Evolutionary conservation across 2,329 filamentous ascomycete species (phyloP), one percentile per base, ranked within the genome.

Genomic region (Orbilia brochopaga): DNA sequence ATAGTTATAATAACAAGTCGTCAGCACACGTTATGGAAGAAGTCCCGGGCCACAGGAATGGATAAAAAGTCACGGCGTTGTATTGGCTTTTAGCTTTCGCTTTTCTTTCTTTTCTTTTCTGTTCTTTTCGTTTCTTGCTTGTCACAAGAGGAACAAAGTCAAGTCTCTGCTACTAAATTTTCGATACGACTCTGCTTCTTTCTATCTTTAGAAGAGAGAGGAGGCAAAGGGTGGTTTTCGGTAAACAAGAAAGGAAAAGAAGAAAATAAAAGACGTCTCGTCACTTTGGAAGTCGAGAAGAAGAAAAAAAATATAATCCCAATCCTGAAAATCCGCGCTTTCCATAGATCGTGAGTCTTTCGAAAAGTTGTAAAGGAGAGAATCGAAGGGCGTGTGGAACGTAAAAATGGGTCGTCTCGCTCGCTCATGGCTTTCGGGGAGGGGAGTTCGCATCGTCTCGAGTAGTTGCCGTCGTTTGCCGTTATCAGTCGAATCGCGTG

Each of bases 401-500:
- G 66, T 64, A 44, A 63, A 62, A 62, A 51, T 23, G 21, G 51
- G 66, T 70, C 66, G 66, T 70, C 37, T 42, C 66, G 66, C 66
- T 70, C 66, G 66, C 65, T 70, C 58, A 44, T 46, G 32, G 52
- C 19, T 56, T 51, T 62, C 59, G 51, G 46, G 58, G 42, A 8
- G n/a, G 46, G 13, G 17, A 53, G 51, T 42, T 30, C 58, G 59
- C 17, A 24, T 54, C 37, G 35, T 63, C 46, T 64, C 51, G 60
- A 50, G 51, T 56, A 56, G 51, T 64, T 56, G 66, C 66, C 66
- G 66, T 70, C 84, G 88, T 84, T 88, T 83, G 88, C 84, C 88
- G 88, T 83, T 85, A 84, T 83, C 85, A 69, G 42, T 70, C 66
- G 66, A 64, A 70, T 62, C 60, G 46, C 51, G 61, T 37, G 59